Conservation (phyloP, 495 filamentous ascomycete species). For the Pseudevernia furfuracea region DNA sequence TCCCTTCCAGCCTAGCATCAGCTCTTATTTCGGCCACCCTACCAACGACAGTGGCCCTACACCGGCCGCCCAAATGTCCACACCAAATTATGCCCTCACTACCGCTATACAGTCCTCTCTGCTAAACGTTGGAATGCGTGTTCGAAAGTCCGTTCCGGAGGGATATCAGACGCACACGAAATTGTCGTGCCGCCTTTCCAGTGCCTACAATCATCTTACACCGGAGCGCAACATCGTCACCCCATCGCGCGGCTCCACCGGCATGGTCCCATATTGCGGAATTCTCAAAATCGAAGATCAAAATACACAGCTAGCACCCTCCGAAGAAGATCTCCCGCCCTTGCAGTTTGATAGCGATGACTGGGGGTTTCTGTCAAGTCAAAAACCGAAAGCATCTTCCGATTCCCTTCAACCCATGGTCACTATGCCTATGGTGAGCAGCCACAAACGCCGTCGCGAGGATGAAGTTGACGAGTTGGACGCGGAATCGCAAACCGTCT, state of each 20-base stretch:
- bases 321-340: constrained; percentile 33
- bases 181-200: constrained; percentile 25
- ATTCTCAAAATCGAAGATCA: constrained; percentile 53
- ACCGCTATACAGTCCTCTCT: constrained; percentile 64
- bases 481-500: constrained; percentile 1
- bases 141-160: constrained; percentile 84
- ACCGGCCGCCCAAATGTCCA: constrained; percentile 34
- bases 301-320: constrained; percentile 21
- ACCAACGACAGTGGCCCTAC: constrained; percentile 13
- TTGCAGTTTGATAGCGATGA: constrained; percentile 34
- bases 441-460: constrained; percentile 14
- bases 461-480: constrained; percentile 21
- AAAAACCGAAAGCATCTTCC: constrained; percentile 34
- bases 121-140: constrained; percentile 81
- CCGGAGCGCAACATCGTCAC: constrained; percentile 5
- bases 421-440: background rate
- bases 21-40: constrained; percentile 32
- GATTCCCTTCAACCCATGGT: constrained; percentile 1
- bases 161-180: constrained; percentile 71
- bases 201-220: constrained; percentile 1
- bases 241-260: constrained; percentile 27
- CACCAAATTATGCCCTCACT: constrained; percentile 46
- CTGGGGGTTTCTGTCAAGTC: constrained; percentile 33
- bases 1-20: constrained; percentile 38
- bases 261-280: constrained; percentile 71